phyloP scores from a whole-genome alignment of 1,139 yeast species.

The Candida freyschussii region DNA sequence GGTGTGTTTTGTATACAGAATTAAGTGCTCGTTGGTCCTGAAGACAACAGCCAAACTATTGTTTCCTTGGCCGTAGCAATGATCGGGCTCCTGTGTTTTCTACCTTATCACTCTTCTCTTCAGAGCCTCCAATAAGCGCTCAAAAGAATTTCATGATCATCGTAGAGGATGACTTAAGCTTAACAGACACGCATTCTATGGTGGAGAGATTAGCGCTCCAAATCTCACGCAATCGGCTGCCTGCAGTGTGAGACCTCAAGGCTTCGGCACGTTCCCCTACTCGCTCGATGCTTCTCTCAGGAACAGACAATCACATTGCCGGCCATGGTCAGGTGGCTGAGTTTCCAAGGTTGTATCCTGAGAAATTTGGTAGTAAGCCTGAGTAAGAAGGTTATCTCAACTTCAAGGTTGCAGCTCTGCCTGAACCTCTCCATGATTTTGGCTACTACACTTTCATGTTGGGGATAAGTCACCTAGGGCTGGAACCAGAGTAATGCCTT shows the following conservation, averaged over 20 bases:
- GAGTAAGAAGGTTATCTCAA: conserved; percentile 57
- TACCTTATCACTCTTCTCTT: too few relatives aligned
- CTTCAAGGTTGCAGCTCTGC: conserved; percentile 46
- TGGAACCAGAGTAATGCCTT: conserved; percentile 47
- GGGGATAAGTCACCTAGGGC: conserved; percentile 59
- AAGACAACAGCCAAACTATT: too few relatives aligned
- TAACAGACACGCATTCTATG: conserved; percentile 55
- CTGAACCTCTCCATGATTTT: conserved; percentile 42
- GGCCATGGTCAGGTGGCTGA: conserved; percentile 61
- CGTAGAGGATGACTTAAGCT: conserved; percentile 61
- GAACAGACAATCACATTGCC: conserved; percentile 59
- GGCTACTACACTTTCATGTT: conserved; percentile 48
- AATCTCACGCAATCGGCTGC: conserved; percentile 42
- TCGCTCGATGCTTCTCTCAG: conserved; percentile 55
- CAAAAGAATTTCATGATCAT: conserved; percentile 52
- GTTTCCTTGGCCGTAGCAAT: too few relatives aligned
- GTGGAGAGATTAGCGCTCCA: conserved; percentile 57
- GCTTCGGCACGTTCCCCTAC: conserved; percentile 67
- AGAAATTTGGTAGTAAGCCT: conserved; percentile 40
- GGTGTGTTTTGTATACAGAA: too few relatives aligned
- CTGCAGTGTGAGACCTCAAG: conserved; percentile 48
- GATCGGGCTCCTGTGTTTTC: too few relatives aligned
- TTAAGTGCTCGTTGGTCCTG: too few relatives aligned
- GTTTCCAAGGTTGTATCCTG: conserved; percentile 36
- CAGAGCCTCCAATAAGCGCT: too few relatives aligned